Evolutionary conservation across 768 basidiomycete species (phyloP), one percentile per base, ranked within the genome.

Genomic region (Calocybe gangraenosa): DNA sequence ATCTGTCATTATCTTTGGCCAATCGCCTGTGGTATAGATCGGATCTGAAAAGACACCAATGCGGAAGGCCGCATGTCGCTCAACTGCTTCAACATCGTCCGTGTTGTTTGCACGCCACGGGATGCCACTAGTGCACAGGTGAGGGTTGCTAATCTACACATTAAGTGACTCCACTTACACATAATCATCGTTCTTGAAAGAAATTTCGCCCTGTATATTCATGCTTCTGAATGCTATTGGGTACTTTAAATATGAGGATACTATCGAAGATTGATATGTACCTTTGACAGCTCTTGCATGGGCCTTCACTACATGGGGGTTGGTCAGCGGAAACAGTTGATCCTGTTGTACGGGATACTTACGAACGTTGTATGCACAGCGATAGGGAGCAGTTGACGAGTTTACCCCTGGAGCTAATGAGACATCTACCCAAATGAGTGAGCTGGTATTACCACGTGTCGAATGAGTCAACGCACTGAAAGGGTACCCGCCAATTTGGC

Each of bases 101-200:
- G 70, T 65, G 22, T 61, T 64, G 52, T 75, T 73, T 2, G 62
- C 46, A 40, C 73, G 58, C 73, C 74, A 76, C 3, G 72, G 71
- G n/a, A 67, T 62, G 2, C 72, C 71, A 13, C 74, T 74, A 44
- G n/a, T 17, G 21, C 17, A 30, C 3, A 34, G 25, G 25, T n/a
- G 7, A 18, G n/a, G n/a, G n/a, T 39, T 8, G 20, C 10, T 10
- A 17, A 38, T 15, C 9, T 18, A 2, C 4, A 2, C 28, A 17
- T 25, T 17, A 14, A 8, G 15, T 8, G 25, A 21, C 14, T 30
- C 15, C n/a, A 47, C 64, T 17, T 52, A 73, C 74, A 73, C 66
- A 41, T 67, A 74, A 53, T 76, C 73, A 49, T 76, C 75, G 48
- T 71, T 76, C 57, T 79, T 79, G 58, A 75, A 72, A 0, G 74